Evolutionary conservation across 83 land plant genomes (phyloP), one percentile per base, ranked within the genome.

Genomic region (Picea abies): DNA sequence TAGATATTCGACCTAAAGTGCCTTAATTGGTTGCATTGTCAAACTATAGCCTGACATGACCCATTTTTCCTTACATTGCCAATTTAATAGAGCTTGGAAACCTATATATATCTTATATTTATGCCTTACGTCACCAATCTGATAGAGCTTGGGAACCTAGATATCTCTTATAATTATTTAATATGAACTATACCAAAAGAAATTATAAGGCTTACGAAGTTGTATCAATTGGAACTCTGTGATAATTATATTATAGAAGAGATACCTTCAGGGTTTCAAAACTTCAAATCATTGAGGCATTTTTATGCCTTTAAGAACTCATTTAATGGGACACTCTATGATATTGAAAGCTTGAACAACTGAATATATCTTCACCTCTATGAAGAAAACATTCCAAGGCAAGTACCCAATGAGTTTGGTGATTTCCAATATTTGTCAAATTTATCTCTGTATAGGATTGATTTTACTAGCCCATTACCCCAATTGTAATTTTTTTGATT

Each of bases 71-170:
- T 11, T 83, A 23, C 35, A 85, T 93, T 71, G 90, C 10, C n/a
- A 79, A 86, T 78, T 78, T 94, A 84, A 84, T 89, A 6, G 83
- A 90, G 7, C 87, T 94, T 7, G 83, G 79, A 41, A 88, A 88
- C 64, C 90, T 94, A 67, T 89, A 90, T 60, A 68, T 96, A 7
- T 79, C 78, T 76, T 85, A 89, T 25, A 95, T 93, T 76, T 80
- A 10, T 63, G 29, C 29, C 29, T 26, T n/a, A n/a, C n/a, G n/a
- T n/a, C n/a, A n/a, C n/a, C n/a, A n/a, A n/a, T n/a, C n/a, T n/a
- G n/a, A n/a, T n/a, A n/a, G n/a, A n/a, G n/a, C n/a, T n/a, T n/a
- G n/a, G n/a, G n/a, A n/a, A n/a, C n/a, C n/a, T n/a, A n/a, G n/a
- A n/a, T n/a, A n/a, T n/a, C n/a, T n/a, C n/a, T n/a, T n/a, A n/a